Base-by-base conservation (phyloP, 768 basidiomycete genomes). In the Xanthoconium stramineum region DNA sequence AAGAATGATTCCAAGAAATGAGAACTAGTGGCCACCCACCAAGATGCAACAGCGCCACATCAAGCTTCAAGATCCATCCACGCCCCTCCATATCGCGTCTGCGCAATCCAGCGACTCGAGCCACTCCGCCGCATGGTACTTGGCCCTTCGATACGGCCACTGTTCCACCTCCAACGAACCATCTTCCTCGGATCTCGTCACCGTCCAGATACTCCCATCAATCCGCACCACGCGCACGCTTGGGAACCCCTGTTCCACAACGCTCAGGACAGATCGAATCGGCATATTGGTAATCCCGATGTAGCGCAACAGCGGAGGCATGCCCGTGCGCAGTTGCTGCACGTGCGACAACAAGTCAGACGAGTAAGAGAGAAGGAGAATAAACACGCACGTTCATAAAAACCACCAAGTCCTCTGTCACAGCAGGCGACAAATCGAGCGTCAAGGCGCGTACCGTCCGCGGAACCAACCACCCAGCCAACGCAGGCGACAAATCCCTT, bases 401-500 rank as follows among this genome's bases (percentile, higher is more conserved):
- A 6, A 67, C 61, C 30, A 68, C 57, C 28, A 75, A 69, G 58
- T 83, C 80, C 53, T 77, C 74, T n/a, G 73, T 59, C 3, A 67
- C 62, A 6, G 65, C 66, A 30, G 70, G 69, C 40, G 65, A 56
- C 17, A 72, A 52, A 39, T 82, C 80, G 38, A 84, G 63, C 14
- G 74, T 73, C 49, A 86, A 64, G 14, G 81, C 78, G 6, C 70
- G 67, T 4, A 86, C 77, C 37, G 61, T 75, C 28, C 82, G 67
- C 9, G 87, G 87, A 35, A 90, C 78, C 30, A 89, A 72, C 85
- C 86, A 88, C 45, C 82, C 77, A 9, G 86, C 85, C 19, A 89
- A 71, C 3, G 83, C 80, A 0, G 85, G 77, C 1, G 83, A 78
- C 38, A 89, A 69, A 65, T 88, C 86, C 57, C 74, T 72, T 2